Base-by-base conservation (phyloP, 192 early-diverging fungal genomes). In the Entomortierella chlamydospora region DNA sequence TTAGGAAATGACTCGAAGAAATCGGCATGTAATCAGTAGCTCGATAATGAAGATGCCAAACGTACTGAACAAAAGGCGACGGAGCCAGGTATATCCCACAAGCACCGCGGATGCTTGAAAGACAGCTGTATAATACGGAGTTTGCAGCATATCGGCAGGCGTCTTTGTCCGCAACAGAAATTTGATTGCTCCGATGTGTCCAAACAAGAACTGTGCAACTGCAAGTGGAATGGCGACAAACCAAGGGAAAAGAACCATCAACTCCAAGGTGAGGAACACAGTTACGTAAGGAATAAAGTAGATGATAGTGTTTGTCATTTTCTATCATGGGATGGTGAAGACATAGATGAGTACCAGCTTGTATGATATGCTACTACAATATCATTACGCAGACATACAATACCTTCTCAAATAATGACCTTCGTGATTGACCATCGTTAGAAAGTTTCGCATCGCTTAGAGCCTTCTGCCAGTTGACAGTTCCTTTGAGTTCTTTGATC, bases 101-200 rank as follows among this genome's bases (percentile, higher is more conserved):
- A 87, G 93, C 66, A 97, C 85, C 13, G 95, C 85, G 2, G 93
- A 93, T 4, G 94, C 85, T 83, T 99, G 97, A 71, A 95, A 95
- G 66, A 99, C 90, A 50, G 91, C 88, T 1, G 93, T 92, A 61
- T 92, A 87, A 59, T 95, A 95, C 0, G 97, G 97, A 43, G 95
- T 95, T 64, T 86, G 79, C 63, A 88, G 83, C 59, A 98, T 74
- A 20, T 86, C 83, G 61, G 87, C 84, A 13, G 83, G 81, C 3
- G 62, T 73, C 37, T 76, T 72, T 61, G 87, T 68, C 30, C 70
- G 64, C 60, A 90, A 81, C 20, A 97, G 76, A 56, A 89, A 86
- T 56, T 83, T 81, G 58, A 92, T 69, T 23, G 94, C 85, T 22
- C 84, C 62, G 31, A 90, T 57, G 61, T 92, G 90, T 61, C 87